These are phyloP conservation scores for Cicer judaicum DNA, from an alignment of 306 rosid species.

Conservation along the genomic window DNA sequence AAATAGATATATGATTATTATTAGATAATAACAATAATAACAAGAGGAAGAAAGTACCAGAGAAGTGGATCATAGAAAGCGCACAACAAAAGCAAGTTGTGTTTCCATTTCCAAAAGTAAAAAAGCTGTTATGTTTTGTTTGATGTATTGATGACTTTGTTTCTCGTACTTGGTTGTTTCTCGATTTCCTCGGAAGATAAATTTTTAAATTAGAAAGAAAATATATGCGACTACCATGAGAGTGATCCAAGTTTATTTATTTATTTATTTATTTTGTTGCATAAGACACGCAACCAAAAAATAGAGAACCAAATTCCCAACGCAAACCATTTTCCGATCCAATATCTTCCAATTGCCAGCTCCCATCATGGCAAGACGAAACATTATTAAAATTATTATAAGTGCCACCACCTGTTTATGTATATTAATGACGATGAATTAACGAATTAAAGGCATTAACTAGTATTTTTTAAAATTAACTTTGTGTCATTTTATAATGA, in stretches of 20 bases:
- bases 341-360: conserved; percentile 39
- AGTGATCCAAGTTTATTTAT: no score
- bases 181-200: conserved; percentile 50
- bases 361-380: conserved; percentile 43
- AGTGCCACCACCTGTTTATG: neutral
- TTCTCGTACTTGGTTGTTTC: conserved; percentile 43
- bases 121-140: neutral
- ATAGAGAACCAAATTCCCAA: conserved; percentile 43
- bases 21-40: neutral
- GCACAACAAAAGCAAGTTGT: conserved; percentile 37
- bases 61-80: conserved; percentile 42
- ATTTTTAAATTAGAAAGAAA: conserved; percentile 26
- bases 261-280: conserved; percentile 42
- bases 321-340: conserved; percentile 31
- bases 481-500: conserved; percentile 6
- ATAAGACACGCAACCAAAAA: conserved; percentile 44
- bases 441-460: conserved; percentile 21
- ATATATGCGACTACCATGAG: conserved; percentile 31
- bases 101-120: neutral
- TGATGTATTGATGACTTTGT: neutral
- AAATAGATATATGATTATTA: conserved; percentile 1
- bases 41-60: conserved; percentile 27
- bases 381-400: conserved; percentile 49
- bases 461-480: neutral
- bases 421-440: conserved; percentile 18